A percentile compares a stretch with the other conserved stretches of the same genome.
Conservation (phyloP, 1,284 basidiomycete genomes). For the Stygiomarasmius scandens region DNA sequence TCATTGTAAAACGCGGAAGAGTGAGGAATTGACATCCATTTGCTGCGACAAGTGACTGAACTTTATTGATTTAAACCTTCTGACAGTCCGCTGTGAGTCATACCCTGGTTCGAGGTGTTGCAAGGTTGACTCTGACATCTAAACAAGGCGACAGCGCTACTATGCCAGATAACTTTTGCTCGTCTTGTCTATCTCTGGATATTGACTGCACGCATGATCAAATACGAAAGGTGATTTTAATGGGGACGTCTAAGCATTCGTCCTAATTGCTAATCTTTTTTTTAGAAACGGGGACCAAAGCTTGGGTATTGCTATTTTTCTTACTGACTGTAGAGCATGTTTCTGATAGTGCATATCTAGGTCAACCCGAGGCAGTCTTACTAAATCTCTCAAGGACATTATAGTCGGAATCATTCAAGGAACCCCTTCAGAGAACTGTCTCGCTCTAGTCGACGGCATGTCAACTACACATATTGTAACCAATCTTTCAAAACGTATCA, state of each 20-base stretch:
- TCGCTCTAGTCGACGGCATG: constrained; percentile 13
- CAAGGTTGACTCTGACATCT: too few species aligned
- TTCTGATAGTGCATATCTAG: not conserved
- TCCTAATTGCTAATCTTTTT: too few species aligned
- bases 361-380: not conserved
- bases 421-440: not conserved
- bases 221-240: not conserved
- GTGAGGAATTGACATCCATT: not conserved
- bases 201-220: not conserved
- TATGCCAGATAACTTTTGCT: not conserved
- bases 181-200: not conserved
- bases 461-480: constrained; percentile 15
- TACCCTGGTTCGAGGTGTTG: too few species aligned
- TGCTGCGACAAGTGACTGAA: too few species aligned
- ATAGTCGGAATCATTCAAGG: not conserved
- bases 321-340: not conserved
- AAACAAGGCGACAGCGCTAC: not conserved
- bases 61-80: not conserved
- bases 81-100: not conserved
- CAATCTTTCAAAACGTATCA: not conserved
- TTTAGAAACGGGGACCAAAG: not conserved
- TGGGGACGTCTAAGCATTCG: too few species aligned
- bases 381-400: not conserved
- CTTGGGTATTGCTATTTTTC: not conserved
- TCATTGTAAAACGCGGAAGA: constrained; percentile 8